phyloP scores from a whole-genome alignment of 2,329 filamentous ascomycete genomes.

The Cercospora sp. region DNA sequence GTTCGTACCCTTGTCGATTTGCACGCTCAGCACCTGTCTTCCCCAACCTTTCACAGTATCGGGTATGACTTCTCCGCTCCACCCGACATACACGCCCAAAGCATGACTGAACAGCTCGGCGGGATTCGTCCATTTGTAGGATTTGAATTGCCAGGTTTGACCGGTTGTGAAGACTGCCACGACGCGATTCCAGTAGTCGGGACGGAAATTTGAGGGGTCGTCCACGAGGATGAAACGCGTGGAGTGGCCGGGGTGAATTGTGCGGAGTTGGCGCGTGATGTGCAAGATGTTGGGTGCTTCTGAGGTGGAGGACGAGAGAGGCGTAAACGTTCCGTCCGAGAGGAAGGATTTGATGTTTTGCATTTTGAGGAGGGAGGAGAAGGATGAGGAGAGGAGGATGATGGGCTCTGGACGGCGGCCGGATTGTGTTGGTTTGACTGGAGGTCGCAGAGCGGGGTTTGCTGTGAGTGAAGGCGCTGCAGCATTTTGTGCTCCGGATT shows the following conservation, averaged over 20 bases:
- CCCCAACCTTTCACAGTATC: slow-evolving; percentile 81
- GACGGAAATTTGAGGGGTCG: slow-evolving; percentile 90
- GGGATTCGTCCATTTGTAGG: slow-evolving; percentile 91
- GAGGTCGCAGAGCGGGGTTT: slow-evolving; percentile 40
- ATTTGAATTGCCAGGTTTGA: slow-evolving; percentile 98
- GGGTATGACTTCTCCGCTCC: slow-evolving; percentile 79
- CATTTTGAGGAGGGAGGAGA: slow-evolving; percentile 90
- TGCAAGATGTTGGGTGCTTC: slow-evolving; percentile 75
- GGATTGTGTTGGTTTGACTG: slow-evolving; percentile 38
- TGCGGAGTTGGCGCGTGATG: slow-evolving; percentile 73
- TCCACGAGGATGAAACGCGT: slow-evolving; percentile 96
- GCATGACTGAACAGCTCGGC: slow-evolving; percentile 87
- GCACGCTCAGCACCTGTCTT: slow-evolving; percentile 73
- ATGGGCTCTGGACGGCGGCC: slow-evolving; percentile 71
- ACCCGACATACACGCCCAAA: slow-evolving; percentile 85
- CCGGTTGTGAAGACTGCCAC: slow-evolving; percentile 97
- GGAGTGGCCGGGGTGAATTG: slow-evolving; percentile 67
- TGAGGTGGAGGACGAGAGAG: slow-evolving; percentile 63
- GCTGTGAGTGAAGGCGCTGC: slow-evolving; percentile 46
- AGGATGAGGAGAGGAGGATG: slow-evolving; percentile 93
- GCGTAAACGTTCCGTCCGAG: slow-evolving; percentile 76
- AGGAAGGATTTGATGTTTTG: slow-evolving; percentile 95
- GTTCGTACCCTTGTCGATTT: slow-evolving; percentile 69
- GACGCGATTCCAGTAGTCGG: slow-evolving; percentile 93
- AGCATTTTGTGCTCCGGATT: slow-evolving; percentile 41